Conservation (phyloP, 2,329 filamentous ascomycete genomes). For the Trichocomaceae sp. region DNA sequence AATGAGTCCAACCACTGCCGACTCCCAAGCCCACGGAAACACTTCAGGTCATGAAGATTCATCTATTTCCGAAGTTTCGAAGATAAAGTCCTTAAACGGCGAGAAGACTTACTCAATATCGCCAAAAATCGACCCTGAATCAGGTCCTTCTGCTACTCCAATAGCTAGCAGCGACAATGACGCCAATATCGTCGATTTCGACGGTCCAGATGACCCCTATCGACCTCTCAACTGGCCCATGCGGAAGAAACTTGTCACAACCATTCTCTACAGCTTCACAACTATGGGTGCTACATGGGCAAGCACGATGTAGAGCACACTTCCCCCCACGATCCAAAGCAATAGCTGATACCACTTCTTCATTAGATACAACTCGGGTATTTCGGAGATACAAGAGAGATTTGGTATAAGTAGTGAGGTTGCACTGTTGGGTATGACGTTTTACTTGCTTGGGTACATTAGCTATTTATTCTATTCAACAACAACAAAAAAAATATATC, state of each 20-base stretch:
- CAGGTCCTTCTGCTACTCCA: neutral
- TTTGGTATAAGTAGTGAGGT: neutral
- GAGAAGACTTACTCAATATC: neutral
- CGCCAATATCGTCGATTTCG: conserved; percentile 5
- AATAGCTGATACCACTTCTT: neutral
- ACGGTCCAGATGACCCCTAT: conserved; percentile 1
- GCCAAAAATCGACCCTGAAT: neutral
- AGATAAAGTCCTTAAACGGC: no score
- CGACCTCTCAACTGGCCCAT: conserved; percentile 2
- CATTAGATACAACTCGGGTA: conserved; percentile 3
- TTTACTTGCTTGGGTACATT: neutral
- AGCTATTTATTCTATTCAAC: neutral
- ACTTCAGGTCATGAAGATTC: no score
- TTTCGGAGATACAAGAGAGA: neutral
- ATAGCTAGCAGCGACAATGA: neutral
- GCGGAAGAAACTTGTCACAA: conserved; percentile 1
- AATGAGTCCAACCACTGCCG: no score
- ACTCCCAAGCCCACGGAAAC: no score
- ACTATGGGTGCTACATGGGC: conserved; percentile 4
- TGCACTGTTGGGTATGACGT: conserved; percentile 1
- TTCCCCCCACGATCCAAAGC: no score
- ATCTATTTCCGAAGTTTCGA: no score
- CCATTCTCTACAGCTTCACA: conserved; percentile 3
- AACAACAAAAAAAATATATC: neutral
- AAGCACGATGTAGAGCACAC: conserved; percentile 8